Conservation (phyloP, 371 early-diverging fungal species). For the Coemansia sp. region DNA sequence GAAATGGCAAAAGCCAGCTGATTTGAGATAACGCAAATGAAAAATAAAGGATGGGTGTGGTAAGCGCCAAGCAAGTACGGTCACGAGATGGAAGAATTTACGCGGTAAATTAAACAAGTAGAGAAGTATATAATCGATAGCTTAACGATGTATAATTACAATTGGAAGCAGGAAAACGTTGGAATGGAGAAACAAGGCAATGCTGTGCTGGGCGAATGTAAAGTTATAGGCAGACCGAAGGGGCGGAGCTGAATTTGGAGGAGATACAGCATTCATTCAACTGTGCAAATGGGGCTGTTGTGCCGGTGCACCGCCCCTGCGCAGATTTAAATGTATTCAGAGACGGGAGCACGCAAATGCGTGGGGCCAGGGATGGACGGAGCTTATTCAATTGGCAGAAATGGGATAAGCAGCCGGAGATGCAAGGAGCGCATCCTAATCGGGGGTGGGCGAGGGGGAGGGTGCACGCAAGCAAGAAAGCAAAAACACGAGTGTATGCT, state of each 20-base stretch:
- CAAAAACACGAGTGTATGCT: slow-evolving; percentile 4
- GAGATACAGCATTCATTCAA: not conserved
- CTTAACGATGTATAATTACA: not conserved
- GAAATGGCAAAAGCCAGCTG: not conserved
- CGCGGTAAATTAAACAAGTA: not conserved
- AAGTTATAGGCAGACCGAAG: not conserved
- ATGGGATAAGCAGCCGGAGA: slow-evolving; percentile 11
- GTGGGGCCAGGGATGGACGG: not conserved
- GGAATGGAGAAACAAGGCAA: not conserved
- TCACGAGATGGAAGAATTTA: not conserved
- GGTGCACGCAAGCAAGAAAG: not conserved
- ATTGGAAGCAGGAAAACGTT: not conserved
- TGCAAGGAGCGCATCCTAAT: slow-evolving; percentile 22
- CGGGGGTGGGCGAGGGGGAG: not conserved
- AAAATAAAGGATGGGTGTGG: not conserved
- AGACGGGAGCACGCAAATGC: not conserved
- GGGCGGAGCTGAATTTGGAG: slow-evolving; percentile 1
- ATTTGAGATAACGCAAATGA: not conserved
- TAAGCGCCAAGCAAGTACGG: not conserved
- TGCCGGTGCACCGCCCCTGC: not conserved
- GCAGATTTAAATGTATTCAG: slow-evolving; percentile 6
- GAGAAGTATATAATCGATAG: not conserved
- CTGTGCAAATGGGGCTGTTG: not conserved
- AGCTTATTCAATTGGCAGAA: slow-evolving; percentile 6
- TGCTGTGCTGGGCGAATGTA: not conserved